A percentile compares a stretch with the other conserved stretches of the same genome.
These are phyloP conservation scores for Pseudomonodictys pantanalensis DNA, from an alignment of 495 filamentous ascomycete species.

Conservation along the genomic window DNA sequence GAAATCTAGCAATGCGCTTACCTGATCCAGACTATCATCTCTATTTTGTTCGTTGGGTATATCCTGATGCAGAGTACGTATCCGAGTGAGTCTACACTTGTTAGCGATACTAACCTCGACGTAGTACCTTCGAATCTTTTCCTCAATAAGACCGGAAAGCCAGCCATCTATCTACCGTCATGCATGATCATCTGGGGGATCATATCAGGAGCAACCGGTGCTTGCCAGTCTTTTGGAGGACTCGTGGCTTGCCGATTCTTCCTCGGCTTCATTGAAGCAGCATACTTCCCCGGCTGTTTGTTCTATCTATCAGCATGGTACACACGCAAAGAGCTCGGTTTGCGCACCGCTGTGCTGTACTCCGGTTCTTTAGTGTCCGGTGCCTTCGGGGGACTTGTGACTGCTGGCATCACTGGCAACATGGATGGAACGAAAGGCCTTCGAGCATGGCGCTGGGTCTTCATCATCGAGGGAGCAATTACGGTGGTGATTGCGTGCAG, in stretches of 20 bases:
- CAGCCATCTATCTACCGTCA: slow-evolving; percentile 40
- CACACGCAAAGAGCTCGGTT: slow-evolving; percentile 55
- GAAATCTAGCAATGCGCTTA: not conserved
- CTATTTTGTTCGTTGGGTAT: slow-evolving; percentile 72
- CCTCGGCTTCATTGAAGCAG: slow-evolving; percentile 43
- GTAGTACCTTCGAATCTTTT: slow-evolving; percentile 59
- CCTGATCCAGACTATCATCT: slow-evolving; percentile 54
- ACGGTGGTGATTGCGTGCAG: slow-evolving; percentile 53
- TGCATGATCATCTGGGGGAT: slow-evolving; percentile 55
- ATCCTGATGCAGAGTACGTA: slow-evolving; percentile 37
- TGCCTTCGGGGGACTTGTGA: slow-evolving; percentile 43
- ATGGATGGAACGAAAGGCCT: slow-evolving; percentile 42
- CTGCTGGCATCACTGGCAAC: slow-evolving; percentile 41
- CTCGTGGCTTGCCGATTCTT: slow-evolving; percentile 55
- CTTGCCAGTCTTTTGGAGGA: slow-evolving; percentile 49
- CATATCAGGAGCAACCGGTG: slow-evolving; percentile 51
- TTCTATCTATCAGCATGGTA: slow-evolving; percentile 60
- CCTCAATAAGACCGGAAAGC: slow-evolving; percentile 52
- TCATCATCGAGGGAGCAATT: slow-evolving; percentile 71
- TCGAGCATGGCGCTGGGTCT: slow-evolving; percentile 57
- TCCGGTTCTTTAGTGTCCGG: slow-evolving; percentile 43
- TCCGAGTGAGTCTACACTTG: not conserved
- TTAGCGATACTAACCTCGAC: not conserved
- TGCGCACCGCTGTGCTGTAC: slow-evolving; percentile 55
- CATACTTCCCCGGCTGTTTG: slow-evolving; percentile 31